These are phyloP conservation scores for Mycosphaerella arachidis DNA, from an alignment of 2,329 filamentous ascomycete genomes.

Conservation along the genomic window DNA sequence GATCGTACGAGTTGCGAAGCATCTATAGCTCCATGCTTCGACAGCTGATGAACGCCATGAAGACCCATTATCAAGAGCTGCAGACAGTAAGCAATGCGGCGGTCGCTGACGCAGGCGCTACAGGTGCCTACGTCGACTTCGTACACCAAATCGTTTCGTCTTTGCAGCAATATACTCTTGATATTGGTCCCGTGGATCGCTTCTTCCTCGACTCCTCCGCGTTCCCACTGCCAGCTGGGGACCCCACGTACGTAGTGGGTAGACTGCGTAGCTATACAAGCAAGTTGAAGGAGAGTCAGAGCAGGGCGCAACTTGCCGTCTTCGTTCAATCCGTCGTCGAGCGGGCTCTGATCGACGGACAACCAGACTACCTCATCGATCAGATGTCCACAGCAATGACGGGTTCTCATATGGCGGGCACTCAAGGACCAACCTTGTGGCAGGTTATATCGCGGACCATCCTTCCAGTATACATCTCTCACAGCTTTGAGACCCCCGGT, in stretches of 20 bases:
- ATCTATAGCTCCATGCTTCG: slow-evolving; percentile 51
- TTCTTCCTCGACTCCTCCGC: slow-evolving; percentile 58
- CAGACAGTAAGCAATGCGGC: slow-evolving; percentile 24
- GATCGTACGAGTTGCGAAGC: slow-evolving; percentile 37
- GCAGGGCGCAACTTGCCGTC: slow-evolving; percentile 51
- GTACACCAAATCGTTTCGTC: slow-evolving; percentile 57
- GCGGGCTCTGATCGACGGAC: slow-evolving; percentile 53
- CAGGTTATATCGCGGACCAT: slow-evolving; percentile 51
- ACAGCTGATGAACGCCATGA: slow-evolving; percentile 58
- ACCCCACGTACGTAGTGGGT: slow-evolving; percentile 60
- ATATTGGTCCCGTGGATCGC: slow-evolving; percentile 52
- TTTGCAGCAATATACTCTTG: slow-evolving; percentile 57
- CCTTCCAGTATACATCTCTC: slow-evolving; percentile 55
- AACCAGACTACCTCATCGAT: slow-evolving; percentile 52
- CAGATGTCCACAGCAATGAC: slow-evolving; percentile 52
- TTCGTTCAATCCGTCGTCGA: slow-evolving; percentile 59
- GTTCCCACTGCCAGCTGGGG: slow-evolving; percentile 56
- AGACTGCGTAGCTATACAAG: slow-evolving; percentile 56
- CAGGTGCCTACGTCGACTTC: slow-evolving; percentile 57
- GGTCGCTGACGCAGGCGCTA: slow-evolving; percentile 26
- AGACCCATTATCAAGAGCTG: slow-evolving; percentile 55
- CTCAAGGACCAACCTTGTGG: slow-evolving; percentile 42
- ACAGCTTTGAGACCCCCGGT: slow-evolving; percentile 40
- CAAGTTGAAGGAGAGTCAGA: slow-evolving; percentile 46
- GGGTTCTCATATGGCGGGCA: slow-evolving; percentile 40